Conservation (phyloP, 2,329 filamentous ascomycete species). For the Magnaporthiopsis incrustans region DNA sequence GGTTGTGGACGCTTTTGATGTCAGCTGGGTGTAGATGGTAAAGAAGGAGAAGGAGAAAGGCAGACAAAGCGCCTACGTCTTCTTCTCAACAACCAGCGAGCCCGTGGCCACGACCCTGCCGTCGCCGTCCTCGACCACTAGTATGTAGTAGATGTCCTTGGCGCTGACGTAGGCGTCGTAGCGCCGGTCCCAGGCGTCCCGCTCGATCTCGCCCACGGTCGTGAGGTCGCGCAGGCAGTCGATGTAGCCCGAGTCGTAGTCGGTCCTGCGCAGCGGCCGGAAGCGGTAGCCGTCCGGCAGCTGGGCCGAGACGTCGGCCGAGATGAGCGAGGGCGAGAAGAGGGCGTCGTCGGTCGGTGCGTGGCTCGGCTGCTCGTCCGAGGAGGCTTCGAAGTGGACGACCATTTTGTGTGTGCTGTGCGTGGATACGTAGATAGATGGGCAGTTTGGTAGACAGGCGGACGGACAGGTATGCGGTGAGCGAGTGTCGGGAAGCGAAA, state of each 20-base stretch:
- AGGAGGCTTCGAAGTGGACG: slow-evolving; percentile 1
- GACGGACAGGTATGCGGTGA: not conserved
- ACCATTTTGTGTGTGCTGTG: slow-evolving; percentile 1
- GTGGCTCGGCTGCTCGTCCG: not conserved
- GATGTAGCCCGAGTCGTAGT: slow-evolving; percentile 78
- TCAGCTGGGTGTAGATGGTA: slow-evolving; percentile 5
- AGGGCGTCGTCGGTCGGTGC: slow-evolving; percentile 54
- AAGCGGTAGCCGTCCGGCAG: slow-evolving; percentile 78
- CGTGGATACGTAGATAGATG: not conserved
- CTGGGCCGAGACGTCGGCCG: slow-evolving; percentile 59
- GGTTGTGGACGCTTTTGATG: slow-evolving; percentile 59
- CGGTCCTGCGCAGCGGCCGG: slow-evolving; percentile 68
- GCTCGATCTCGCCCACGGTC: slow-evolving; percentile 78
- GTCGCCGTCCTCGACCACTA: slow-evolving; percentile 71
- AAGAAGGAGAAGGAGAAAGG: too few relatives aligned
- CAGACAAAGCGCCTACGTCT: slow-evolving; percentile 55
- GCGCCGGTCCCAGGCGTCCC: slow-evolving; percentile 66
- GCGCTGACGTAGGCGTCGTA: slow-evolving; percentile 74
- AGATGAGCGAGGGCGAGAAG: slow-evolving; percentile 72
- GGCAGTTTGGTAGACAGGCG: too few relatives aligned
- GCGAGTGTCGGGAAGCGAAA: not conserved
- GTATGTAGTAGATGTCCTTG: slow-evolving; percentile 72
- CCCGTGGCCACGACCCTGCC: slow-evolving; percentile 79
- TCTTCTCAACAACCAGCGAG: slow-evolving; percentile 83
- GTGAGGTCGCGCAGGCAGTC: slow-evolving; percentile 88